phyloP scores from a whole-genome alignment of 768 basidiomycete species.

The Auriscalpium orientale region DNA sequence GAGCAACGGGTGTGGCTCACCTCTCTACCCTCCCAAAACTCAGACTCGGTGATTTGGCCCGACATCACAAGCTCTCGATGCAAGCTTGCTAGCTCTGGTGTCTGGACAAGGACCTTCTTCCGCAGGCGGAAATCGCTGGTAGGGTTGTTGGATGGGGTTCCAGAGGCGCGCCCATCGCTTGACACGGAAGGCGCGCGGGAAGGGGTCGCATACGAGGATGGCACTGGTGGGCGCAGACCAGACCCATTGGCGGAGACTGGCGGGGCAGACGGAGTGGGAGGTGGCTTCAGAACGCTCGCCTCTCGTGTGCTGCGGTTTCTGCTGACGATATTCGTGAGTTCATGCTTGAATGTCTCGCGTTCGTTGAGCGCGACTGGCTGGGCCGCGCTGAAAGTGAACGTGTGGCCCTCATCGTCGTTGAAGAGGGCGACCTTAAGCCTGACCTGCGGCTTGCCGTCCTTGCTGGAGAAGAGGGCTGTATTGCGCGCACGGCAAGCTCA shows the following conservation, averaged over 20 bases:
- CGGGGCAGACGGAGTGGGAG: slow-evolving; percentile 20
- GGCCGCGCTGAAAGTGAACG: slow-evolving; percentile 73
- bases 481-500: neutral
- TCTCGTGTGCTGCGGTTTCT: slow-evolving; percentile 44
- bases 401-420: slow-evolving; percentile 67
- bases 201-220: slow-evolving; percentile 37
- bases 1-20: slow-evolving; percentile 34
- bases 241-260: slow-evolving; percentile 9
- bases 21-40: slow-evolving; percentile 97
- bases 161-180: slow-evolving; percentile 38
- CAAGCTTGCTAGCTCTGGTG: slow-evolving; percentile 69
- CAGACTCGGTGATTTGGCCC: slow-evolving; percentile 81
- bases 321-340: slow-evolving; percentile 69
- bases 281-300: slow-evolving; percentile 10
- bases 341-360: slow-evolving; percentile 76
- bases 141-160: slow-evolving; percentile 54
- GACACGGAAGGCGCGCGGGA: slow-evolving; percentile 61
- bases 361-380: slow-evolving; percentile 57
- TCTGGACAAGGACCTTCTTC: slow-evolving; percentile 71
- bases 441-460: slow-evolving; percentile 74
- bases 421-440: slow-evolving; percentile 67
- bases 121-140: slow-evolving; percentile 64
- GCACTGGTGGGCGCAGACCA: slow-evolving; percentile 17
- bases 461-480: slow-evolving; percentile 77
- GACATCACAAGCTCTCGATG: slow-evolving; percentile 85